A percentile compares a stretch with the other conserved stretches of the same genome.
These are phyloP conservation scores for Coemansia sp. DNA, from an alignment of 192 early-diverging fungal species.

Conservation along the genomic window DNA sequence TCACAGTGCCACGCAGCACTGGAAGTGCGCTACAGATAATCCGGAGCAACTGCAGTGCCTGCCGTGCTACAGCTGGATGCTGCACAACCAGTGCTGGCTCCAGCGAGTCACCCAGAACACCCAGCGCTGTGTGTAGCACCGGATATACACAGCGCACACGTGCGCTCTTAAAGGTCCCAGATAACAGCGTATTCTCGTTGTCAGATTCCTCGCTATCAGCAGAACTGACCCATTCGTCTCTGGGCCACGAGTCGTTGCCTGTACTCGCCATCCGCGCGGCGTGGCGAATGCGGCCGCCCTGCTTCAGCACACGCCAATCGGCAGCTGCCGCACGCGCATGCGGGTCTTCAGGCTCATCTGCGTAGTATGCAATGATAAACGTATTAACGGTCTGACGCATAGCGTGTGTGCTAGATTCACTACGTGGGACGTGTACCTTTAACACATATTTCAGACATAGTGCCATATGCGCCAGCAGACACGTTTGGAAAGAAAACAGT, in stretches of 20 bases:
- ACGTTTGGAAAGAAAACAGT: conserved; percentile 19
- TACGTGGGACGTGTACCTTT: not conserved
- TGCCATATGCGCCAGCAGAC: conserved; percentile 22
- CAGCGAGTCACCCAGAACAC: conserved; percentile 30
- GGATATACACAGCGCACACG: conserved; percentile 28
- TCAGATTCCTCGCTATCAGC: not conserved
- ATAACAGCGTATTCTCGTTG: not conserved
- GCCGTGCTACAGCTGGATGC: conserved; percentile 24
- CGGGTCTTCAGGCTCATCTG: conserved; percentile 12
- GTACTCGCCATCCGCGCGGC: not conserved
- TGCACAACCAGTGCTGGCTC: conserved; percentile 26
- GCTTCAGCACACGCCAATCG: conserved; percentile 8
- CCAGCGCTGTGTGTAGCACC: conserved; percentile 9
- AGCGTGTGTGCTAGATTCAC: not conserved
- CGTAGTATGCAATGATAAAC: conserved; percentile 24
- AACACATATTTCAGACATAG: conserved; percentile 20
- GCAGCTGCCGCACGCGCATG: conserved; percentile 26
- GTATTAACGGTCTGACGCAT: conserved; percentile 19
- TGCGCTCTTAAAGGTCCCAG: conserved; percentile 12
- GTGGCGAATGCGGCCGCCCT: not conserved
- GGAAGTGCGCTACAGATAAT: conserved; percentile 40
- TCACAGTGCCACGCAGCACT: conserved; percentile 14
- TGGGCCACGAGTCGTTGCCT: conserved; percentile 2
- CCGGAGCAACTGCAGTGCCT: conserved; percentile 28
- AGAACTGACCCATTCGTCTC: not conserved